phyloP scores from a whole-genome alignment of 306 rosid genomes.

The Cyamopsis tetragonoloba region DNA sequence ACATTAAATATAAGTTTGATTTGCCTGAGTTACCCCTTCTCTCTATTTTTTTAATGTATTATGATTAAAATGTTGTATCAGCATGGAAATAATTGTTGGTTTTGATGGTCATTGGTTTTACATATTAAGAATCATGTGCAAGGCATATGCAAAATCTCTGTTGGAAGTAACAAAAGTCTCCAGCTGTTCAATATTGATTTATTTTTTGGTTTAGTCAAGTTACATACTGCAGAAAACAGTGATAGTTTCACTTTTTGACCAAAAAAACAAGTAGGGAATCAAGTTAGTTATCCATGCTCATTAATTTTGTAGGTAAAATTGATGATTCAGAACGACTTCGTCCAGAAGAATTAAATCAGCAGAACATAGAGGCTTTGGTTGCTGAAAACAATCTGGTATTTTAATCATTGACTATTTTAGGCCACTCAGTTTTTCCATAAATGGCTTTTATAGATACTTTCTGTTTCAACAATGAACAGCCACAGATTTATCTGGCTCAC shows the following conservation, averaged over 20 bases:
- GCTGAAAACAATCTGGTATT: conserved; percentile 93
- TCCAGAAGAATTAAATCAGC: conserved; percentile 97
- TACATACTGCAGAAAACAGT: not conserved
- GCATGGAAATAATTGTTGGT: not conserved
- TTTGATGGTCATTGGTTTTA: not conserved
- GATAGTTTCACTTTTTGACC: conserved; percentile 3
- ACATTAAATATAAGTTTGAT: not conserved
- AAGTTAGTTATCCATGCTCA: not conserved
- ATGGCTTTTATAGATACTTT: conserved; percentile 1
- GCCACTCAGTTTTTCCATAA: conserved; percentile 8
- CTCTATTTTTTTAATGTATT: conserved; percentile 1
- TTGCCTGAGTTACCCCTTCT: not conserved
- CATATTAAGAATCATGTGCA: not conserved
- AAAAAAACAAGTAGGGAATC: not conserved
- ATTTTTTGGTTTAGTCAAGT: not conserved
- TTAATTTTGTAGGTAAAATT: conserved; percentile 53
- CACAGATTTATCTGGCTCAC: not conserved
- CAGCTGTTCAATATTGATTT: not conserved
- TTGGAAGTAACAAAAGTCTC: not conserved
- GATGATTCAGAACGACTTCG: conserved; percentile 85
- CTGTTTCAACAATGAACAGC: conserved; percentile 10
- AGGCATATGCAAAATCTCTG: conserved; percentile 9
- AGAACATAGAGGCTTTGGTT: conserved; percentile 93
- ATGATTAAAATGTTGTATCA: conserved; percentile 19
- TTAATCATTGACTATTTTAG: not conserved